Percentiles rank a stretch among this genome's conserved stretches.
These are phyloP conservation scores for Candida khao-thaluensis DNA, from an alignment of 805 yeast genomes.

Conservation along the genomic window DNA sequence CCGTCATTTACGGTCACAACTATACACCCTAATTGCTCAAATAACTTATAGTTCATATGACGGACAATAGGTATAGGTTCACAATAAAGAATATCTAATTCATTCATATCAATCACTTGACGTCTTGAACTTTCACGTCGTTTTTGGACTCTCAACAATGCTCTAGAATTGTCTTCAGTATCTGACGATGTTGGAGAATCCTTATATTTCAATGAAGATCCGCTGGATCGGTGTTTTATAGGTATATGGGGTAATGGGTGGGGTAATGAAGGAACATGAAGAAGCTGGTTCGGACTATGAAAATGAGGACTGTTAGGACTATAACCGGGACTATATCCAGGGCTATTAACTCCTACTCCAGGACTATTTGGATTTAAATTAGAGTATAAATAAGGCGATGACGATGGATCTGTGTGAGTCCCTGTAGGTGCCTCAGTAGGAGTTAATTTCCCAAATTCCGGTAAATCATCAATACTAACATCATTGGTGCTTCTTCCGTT, in stretches of 20 bases:
- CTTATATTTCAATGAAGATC: slow-evolving; percentile 29
- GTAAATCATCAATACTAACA: slow-evolving; percentile 16
- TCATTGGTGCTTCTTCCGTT: too few species aligned
- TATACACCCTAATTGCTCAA: slow-evolving; percentile 72
- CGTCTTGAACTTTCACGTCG: slow-evolving; percentile 54
- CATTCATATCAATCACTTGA: slow-evolving; percentile 22
- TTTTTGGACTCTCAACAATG: slow-evolving; percentile 50
- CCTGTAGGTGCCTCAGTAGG: slow-evolving; percentile 16
- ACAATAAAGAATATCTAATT: slow-evolving; percentile 72
- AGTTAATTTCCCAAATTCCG: slow-evolving; percentile 16
- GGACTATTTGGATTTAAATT: slow-evolving; percentile 2
- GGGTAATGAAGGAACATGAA: slow-evolving; percentile 1
- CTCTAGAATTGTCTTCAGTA: slow-evolving; percentile 38
- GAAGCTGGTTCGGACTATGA: background rate
- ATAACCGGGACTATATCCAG: background rate
- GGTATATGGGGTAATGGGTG: slow-evolving; percentile 4
- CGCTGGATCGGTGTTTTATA: slow-evolving; percentile 21
- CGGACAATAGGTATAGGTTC: slow-evolving; percentile 85
- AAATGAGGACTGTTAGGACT: background rate
- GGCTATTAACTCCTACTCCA: background rate
- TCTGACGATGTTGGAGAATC: slow-evolving; percentile 61
- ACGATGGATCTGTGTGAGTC: too few species aligned
- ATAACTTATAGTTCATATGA: slow-evolving; percentile 58
- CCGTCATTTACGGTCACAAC: slow-evolving; percentile 78
- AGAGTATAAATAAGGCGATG: slow-evolving; percentile 6